Conservation (phyloP, 768 basidiomycete species). For the Pulveroboletus ravenelii region DNA sequence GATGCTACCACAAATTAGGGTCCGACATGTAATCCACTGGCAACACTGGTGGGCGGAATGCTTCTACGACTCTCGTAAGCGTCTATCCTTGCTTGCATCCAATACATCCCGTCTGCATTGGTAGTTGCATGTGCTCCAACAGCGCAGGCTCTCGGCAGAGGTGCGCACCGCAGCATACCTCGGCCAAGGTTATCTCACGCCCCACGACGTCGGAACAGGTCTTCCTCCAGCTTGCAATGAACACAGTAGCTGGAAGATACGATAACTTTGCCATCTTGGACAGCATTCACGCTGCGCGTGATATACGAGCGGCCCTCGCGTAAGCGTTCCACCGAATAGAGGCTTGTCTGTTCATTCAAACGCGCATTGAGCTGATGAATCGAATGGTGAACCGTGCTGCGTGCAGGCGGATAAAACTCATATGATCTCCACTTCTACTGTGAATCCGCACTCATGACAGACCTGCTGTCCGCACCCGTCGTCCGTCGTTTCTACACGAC, state of each 20-base stretch:
- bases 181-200: too few relatives aligned
- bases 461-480: constrained; percentile 63
- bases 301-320: constrained; percentile 46
- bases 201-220: constrained; percentile 27
- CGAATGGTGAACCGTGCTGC: too few relatives aligned
- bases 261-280: constrained; percentile 45
- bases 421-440: constrained; percentile 82
- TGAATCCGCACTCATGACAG: constrained; percentile 89
- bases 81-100: too few relatives aligned
- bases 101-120: too few relatives aligned
- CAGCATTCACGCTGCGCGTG: constrained; percentile 59
- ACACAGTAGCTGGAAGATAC: constrained; percentile 60
- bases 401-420: constrained; percentile 27
- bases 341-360: too few relatives aligned
- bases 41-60: constrained; percentile 20
- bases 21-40: constrained; percentile 85
- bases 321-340: too few relatives aligned
- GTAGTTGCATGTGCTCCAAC: too few relatives aligned
- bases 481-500: constrained; percentile 46
- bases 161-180: constrained; percentile 25
- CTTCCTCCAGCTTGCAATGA: constrained; percentile 64
- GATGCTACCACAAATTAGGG: constrained; percentile 52
- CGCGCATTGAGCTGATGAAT: too few relatives aligned
- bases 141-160: too few relatives aligned
- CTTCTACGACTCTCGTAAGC: too few relatives aligned